Evolutionary conservation across 164 flowering plant genomes (phyloP).

Genomic region (Umbellularia californica): DNA sequence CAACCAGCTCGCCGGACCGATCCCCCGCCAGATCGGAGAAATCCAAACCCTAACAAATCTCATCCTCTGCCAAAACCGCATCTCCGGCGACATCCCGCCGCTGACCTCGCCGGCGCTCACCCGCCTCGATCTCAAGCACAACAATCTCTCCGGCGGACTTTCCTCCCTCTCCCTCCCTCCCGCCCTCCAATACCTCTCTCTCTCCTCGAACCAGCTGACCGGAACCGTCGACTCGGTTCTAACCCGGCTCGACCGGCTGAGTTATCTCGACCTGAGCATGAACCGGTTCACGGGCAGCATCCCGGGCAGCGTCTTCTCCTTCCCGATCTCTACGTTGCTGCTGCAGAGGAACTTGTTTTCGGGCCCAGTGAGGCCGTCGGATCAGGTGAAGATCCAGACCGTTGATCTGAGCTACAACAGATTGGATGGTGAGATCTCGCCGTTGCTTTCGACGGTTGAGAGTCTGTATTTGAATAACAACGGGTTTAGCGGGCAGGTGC

Average conservation of each 20-base stretch:
- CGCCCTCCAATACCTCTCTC: constrained; percentile 68
- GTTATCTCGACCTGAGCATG: constrained; percentile 74
- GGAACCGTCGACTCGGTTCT: constrained; percentile 59
- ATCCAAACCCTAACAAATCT: constrained; percentile 56
- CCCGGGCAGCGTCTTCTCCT: constrained; percentile 57
- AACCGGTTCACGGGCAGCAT: constrained; percentile 77
- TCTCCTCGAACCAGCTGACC: constrained; percentile 58
- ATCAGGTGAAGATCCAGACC: constrained; percentile 59
- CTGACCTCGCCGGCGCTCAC: constrained; percentile 45
- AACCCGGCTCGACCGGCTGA: constrained; percentile 43
- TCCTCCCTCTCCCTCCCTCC: constrained; percentile 46
- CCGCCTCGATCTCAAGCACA: constrained; percentile 78
- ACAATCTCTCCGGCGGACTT: constrained; percentile 66
- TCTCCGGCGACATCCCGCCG: constrained; percentile 68
- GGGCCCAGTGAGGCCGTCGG: constrained; percentile 59
- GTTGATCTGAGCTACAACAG: constrained; percentile 84
- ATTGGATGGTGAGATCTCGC: constrained; percentile 66
- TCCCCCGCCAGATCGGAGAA: constrained; percentile 50
- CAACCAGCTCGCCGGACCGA: constrained; percentile 57
- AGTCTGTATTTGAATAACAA: constrained; percentile 77
- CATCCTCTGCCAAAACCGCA: constrained; percentile 65
- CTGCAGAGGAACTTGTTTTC: constrained; percentile 65
- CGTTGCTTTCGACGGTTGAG: constrained; percentile 69
- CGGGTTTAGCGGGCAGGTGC: constrained; percentile 79
- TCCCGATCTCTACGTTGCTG: constrained; percentile 61